These are phyloP conservation scores for Curvularia lunata DNA, from an alignment of 2,329 filamentous ascomycete genomes.

Conservation along the genomic window DNA sequence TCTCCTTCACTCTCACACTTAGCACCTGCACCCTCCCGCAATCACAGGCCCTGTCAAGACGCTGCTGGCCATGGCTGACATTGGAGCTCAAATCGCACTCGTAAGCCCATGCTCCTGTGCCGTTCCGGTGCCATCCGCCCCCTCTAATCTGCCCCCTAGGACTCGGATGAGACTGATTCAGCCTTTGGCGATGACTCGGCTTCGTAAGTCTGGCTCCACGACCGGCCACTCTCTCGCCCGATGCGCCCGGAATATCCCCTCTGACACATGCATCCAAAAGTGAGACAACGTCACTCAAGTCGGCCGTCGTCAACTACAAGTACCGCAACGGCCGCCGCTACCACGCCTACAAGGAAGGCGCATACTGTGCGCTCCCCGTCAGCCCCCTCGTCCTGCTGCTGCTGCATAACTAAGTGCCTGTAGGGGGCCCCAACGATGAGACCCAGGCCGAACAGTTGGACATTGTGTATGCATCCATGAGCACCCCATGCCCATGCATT, in stretches of 20 bases:
- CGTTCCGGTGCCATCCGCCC: background rate
- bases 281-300: slow-evolving; percentile 34
- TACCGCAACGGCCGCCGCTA: slow-evolving; percentile 41
- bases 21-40: background rate
- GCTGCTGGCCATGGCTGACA: slow-evolving; percentile 22
- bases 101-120: slow-evolving; percentile 11
- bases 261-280: slow-evolving; percentile 19
- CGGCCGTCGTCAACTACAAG: slow-evolving; percentile 32
- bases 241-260: too few relatives aligned
- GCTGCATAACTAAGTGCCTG: slow-evolving; percentile 1
- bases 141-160: slow-evolving; percentile 16
- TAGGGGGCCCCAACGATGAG: slow-evolving; percentile 46
- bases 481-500: background rate
- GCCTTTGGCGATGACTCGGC: slow-evolving; percentile 28
- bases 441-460: slow-evolving; percentile 49
- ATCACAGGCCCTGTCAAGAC: background rate
- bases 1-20: too few relatives aligned
- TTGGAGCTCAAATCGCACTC: slow-evolving; percentile 24
- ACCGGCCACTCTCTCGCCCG: too few relatives aligned
- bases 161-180: slow-evolving; percentile 27
- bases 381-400: slow-evolving; percentile 1
- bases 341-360: slow-evolving; percentile 37
- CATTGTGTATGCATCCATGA: slow-evolving; percentile 39
- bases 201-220: slow-evolving; percentile 19
- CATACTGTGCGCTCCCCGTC: slow-evolving; percentile 29